Base-by-base conservation (phyloP, 1,284 basidiomycete genomes). In the Ganoderma leucocontextum region DNA sequence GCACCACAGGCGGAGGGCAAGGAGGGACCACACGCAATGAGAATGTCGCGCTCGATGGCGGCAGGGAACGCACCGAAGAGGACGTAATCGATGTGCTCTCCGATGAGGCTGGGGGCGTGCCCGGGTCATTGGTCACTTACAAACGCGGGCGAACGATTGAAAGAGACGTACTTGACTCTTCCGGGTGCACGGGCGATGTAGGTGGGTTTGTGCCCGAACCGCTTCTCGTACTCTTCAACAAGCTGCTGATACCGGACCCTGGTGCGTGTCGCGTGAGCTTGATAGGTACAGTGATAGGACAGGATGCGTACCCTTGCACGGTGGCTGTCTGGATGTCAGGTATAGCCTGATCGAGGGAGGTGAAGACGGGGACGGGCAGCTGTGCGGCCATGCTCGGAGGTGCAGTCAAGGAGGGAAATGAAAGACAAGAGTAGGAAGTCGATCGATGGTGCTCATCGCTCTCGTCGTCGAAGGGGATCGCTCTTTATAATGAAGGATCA, bases 41-140 rank as follows among this genome's bases (percentile, higher is more conserved):
- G 82, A 71, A 96, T 92, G 79, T 96, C 95, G 66, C 89, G 88
- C 74, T 96, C 95, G 62, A 96, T 88, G 0, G 95, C 95, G 15
- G 92, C 87, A 9, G 95, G 95, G 39, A 96, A 85, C 15, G 95
- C 94, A 3, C 91, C 90, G 74, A 94, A 93, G 39, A 93, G 82
- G 2, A 88, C 87, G 77, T 96, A 96, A 81, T 96, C 95, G 77
- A 96, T 93, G 78, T 97, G 95, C 80, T 96, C 95, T 57, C 94
- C 93, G 87, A 84, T 74, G 61, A 82, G 66, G 61, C 74, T 76
- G 38, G 29, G 62, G n/a, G 17, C 0, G 17, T n/a, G n/a, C 17
- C 36, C 63, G 13, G 42, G 63, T 49, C 47, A 41, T 25, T 25
- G 35, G 4, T 39, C 29, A 15, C 2, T 19, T 12, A 5, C 17